Conservation (phyloP, 768 basidiomycete genomes). For the Mycena filopes region DNA sequence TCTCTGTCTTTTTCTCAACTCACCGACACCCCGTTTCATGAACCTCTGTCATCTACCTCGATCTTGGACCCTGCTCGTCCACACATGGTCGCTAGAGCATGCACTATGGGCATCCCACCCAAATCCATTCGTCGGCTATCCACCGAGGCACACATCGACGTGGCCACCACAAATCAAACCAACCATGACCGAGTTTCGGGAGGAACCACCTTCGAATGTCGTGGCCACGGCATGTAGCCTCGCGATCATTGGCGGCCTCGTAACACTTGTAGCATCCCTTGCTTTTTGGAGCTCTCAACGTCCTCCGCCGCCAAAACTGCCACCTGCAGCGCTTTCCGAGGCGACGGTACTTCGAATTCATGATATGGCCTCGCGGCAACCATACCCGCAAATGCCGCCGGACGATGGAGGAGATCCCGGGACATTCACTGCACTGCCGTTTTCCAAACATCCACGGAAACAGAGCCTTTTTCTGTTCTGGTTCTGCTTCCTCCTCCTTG, state of each 20-base stretch:
- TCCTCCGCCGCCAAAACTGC: background rate
- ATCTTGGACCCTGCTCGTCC: background rate
- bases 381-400: constrained; percentile 23
- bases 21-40: constrained; percentile 2
- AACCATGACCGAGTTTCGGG: constrained; percentile 5
- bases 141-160: background rate
- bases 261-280: constrained; percentile 2
- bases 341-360: constrained; percentile 23
- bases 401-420: constrained; percentile 25
- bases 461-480: constrained; percentile 31
- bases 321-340: constrained; percentile 20
- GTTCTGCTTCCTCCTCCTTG: constrained; percentile 21
- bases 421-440: constrained; percentile 25
- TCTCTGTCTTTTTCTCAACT: no score
- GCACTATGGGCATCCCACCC: constrained; percentile 5
- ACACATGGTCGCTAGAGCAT: constrained; percentile 19
- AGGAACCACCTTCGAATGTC: background rate
- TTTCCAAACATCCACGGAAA: constrained; percentile 16
- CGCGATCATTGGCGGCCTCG: constrained; percentile 1
- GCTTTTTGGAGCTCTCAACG: background rate
- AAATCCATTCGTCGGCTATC: background rate
- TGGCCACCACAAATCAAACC: background rate
- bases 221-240: constrained; percentile 19
- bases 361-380: constrained; percentile 26
- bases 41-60: background rate